Percentiles rank a stretch among this genome's conserved stretches.
Conservation (phyloP, 345 rosid genomes). For the Eucalyptus paniculata region DNA sequence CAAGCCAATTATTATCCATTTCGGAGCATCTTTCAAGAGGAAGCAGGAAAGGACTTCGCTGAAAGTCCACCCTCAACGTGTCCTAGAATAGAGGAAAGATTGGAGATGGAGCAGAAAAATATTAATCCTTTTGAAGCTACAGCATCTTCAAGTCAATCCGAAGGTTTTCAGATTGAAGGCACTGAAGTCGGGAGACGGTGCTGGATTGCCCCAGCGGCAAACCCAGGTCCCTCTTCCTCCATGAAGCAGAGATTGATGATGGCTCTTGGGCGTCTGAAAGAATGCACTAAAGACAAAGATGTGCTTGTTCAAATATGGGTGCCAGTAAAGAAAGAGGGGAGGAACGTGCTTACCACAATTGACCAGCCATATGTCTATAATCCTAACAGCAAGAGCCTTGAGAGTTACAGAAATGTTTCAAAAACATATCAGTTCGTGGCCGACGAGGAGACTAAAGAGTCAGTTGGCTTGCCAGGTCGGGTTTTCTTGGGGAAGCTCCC, state of each 20-base stretch:
- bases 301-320: slow-evolving; percentile 84
- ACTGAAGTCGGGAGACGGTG: slow-evolving; percentile 33
- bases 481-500: slow-evolving; percentile 70
- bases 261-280: slow-evolving; percentile 40
- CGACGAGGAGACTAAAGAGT: slow-evolving; percentile 51
- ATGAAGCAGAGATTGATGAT: slow-evolving; percentile 47
- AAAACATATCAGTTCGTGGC: slow-evolving; percentile 53
- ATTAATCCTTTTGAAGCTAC: neutral
- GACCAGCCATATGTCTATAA: slow-evolving; percentile 60
- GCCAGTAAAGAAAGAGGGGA: slow-evolving; percentile 55
- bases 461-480: slow-evolving; percentile 74
- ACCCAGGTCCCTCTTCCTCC: slow-evolving; percentile 17
- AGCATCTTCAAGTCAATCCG: slow-evolving; percentile 16
- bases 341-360: slow-evolving; percentile 56
- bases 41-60: slow-evolving; percentile 1
- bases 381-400: slow-evolving; percentile 45
- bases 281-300: slow-evolving; percentile 37
- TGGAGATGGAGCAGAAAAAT: slow-evolving; percentile 4
- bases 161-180: slow-evolving; percentile 17
- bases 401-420: slow-evolving; percentile 57
- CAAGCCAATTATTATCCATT: slow-evolving; percentile 6
- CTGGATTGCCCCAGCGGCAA: slow-evolving; percentile 59
- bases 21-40: slow-evolving; percentile 12
- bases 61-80: slow-evolving; percentile 4
- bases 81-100: slow-evolving; percentile 6